These are phyloP conservation scores for Rhodomyrtus tomentosa DNA, from an alignment of 345 rosid genomes.

Conservation along the genomic window DNA sequence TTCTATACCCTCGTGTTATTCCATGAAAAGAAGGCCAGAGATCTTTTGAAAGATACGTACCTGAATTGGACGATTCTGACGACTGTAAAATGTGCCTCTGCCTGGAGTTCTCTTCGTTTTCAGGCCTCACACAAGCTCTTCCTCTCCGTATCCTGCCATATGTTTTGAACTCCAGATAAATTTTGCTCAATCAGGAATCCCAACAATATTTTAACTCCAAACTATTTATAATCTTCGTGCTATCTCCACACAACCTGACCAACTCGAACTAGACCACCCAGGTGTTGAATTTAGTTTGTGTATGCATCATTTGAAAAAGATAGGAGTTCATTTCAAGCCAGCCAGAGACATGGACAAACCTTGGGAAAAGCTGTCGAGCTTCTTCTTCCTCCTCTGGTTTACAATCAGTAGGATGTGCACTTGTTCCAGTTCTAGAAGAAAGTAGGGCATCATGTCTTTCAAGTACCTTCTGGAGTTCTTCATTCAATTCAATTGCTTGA, in stretches of 20 bases:
- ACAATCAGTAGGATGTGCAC: slow-evolving; percentile 26
- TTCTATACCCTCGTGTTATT: slow-evolving; percentile 51
- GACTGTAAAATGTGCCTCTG: slow-evolving; percentile 26
- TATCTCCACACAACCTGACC: not conserved
- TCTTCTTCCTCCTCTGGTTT: slow-evolving; percentile 76
- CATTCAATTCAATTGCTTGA: slow-evolving; percentile 84
- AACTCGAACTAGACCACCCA: not conserved
- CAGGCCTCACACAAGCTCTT: slow-evolving; percentile 77
- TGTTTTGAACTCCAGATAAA: not conserved
- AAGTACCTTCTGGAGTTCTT: slow-evolving; percentile 79
- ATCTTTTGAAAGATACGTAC: not conserved
- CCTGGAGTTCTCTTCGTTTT: slow-evolving; percentile 40
- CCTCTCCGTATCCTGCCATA: slow-evolving; percentile 66
- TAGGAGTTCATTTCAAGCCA: not conserved
- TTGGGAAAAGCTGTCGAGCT: slow-evolving; percentile 79
- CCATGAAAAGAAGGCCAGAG: not conserved
- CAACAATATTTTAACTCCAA: not conserved
- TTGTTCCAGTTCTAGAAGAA: slow-evolving; percentile 29
- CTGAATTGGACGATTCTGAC: slow-evolving; percentile 20
- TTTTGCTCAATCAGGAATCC: not conserved
- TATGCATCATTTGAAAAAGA: not conserved
- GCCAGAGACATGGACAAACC: slow-evolving; percentile 22
- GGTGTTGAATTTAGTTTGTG: not conserved
- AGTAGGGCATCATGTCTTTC: slow-evolving; percentile 64
- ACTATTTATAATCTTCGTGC: not conserved